phyloP scores from a whole-genome alignment of 2,329 filamentous ascomycete species.

The Fusarium sp. region DNA sequence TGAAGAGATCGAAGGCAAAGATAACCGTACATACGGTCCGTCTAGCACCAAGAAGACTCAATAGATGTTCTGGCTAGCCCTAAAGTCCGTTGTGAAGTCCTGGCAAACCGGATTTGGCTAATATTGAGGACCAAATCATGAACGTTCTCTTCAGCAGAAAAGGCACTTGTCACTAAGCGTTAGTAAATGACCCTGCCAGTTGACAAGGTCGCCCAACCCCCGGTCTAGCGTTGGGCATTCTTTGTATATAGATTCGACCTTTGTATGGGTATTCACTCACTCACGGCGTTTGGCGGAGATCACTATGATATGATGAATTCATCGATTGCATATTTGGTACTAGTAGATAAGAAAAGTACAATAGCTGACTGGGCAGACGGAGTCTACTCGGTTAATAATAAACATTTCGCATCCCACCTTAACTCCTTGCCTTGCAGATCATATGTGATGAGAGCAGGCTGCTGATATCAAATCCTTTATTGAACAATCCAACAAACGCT shows the following conservation, averaged over 20 bases:
- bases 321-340: conserved; percentile 35
- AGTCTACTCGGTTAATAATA: conserved; percentile 21
- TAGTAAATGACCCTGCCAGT: neutral
- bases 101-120: neutral
- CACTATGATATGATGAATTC: conserved; percentile 19
- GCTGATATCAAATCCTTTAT: conserved; percentile 6
- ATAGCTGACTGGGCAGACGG: neutral
- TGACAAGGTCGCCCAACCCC: neutral
- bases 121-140: neutral
- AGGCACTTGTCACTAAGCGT: neutral
- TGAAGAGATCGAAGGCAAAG: conserved; percentile 71
- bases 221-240: neutral
- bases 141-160: neutral
- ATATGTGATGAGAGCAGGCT: conserved; percentile 7
- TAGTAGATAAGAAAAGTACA: conserved; percentile 14
- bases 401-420: conserved; percentile 25
- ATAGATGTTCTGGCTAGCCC: conserved; percentile 7
- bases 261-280: conserved; percentile 24
- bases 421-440: conserved; percentile 34
- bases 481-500: conserved; percentile 6
- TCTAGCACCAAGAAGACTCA: conserved; percentile 55
- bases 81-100: neutral
- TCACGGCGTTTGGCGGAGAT: conserved; percentile 24
- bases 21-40: conserved; percentile 57
- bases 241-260: conserved; percentile 30